Percentiles rank a stretch among this genome's conserved stretches.
Conservation (phyloP, 768 basidiomycete species). For the Naganishia randhawae region DNA sequence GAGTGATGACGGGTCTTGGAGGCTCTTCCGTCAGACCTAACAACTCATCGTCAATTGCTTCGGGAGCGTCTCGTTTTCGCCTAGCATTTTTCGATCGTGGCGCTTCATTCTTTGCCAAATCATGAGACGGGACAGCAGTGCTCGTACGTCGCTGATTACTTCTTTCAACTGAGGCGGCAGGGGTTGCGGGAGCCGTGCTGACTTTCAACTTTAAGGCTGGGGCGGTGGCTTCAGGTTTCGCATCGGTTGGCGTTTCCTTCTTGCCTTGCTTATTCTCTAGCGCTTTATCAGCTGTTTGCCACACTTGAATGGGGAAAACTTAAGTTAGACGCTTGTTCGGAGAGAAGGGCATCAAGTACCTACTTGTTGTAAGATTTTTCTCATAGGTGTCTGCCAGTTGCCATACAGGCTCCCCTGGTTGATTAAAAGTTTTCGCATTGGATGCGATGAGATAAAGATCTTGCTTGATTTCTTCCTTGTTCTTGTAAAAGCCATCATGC, state of each 20-base stretch:
- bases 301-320: conserved; percentile 57
- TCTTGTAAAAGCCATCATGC: conserved; percentile 76
- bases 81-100: neutral
- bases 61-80: neutral
- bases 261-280: conserved; percentile 31
- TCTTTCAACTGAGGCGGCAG: conserved; percentile 12
- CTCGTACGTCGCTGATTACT: conserved; percentile 22
- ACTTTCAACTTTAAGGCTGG: conserved; percentile 43
- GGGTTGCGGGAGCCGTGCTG: conserved; percentile 33
- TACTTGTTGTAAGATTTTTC: conserved; percentile 58
- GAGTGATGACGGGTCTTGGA: neutral
- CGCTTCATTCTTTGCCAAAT: neutral
- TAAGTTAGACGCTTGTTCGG: conserved; percentile 13
- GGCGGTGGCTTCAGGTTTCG: conserved; percentile 1
- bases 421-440: conserved; percentile 85
- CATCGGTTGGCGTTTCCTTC: conserved; percentile 4
- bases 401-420: conserved; percentile 65
- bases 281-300: conserved; percentile 61
- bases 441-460: conserved; percentile 83
- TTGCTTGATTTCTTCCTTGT: conserved; percentile 73
- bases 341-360: neutral
- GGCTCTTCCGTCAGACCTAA: conserved; percentile 1
- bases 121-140: conserved; percentile 37
- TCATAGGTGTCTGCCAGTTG: conserved; percentile 73
- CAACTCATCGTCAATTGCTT: conserved; percentile 20